Evolutionary conservation across 1,284 basidiomycete genomes (phyloP), one percentile per base, ranked within the genome.

Genomic region (Ganoderma multipileum): DNA sequence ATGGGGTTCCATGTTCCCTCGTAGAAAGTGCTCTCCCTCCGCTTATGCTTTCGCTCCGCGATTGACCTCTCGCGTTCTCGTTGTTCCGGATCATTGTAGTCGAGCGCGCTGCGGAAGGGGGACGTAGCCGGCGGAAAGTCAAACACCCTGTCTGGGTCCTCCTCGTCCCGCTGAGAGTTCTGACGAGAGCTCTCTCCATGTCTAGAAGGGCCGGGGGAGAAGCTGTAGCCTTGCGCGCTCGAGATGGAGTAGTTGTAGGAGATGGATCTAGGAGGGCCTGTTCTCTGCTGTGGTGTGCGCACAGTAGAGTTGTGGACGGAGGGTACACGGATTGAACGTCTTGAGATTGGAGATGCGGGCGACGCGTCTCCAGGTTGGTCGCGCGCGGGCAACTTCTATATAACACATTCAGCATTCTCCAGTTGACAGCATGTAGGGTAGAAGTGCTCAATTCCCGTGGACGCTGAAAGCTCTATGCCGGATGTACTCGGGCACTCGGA

Each of bases 221-320:
- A 20, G 75, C 70, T 14, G 78, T 77, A 36, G 84, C 85, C 11
- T 86, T 85, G 64, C 2, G 66, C 71, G n/a, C 71, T 72, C 28
- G 75, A 80, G 23, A 86, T 78, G n/a, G 87, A 84, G 73, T 89
- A 87, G 28, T 84, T 85, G 76, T 88, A 90, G 2, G 90, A 91
- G 42, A 93, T 81, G 0, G 92, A 91, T 47, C 92, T 85, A 11
- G 92, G 92, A 54, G 91, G 91, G 23, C 92, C 92, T 6, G 91
- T 92, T 60, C 91, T 84, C 61, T 82, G 81, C 5, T 90, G 87
- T 14, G 92, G 92, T 0, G 90, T 90, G 70, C n/a, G 72, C 64
- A 26, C 70, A 55, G 42, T 66, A 54, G 52, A 68, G 68, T 20
- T 62, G 72, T 28, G 66, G 18, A 57, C 20, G 30, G 65, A 68